Evolutionary conservation across 176 grass and related monocot genomes (phyloP).

Genomic region (Bolboschoenus planiculmis): DNA sequence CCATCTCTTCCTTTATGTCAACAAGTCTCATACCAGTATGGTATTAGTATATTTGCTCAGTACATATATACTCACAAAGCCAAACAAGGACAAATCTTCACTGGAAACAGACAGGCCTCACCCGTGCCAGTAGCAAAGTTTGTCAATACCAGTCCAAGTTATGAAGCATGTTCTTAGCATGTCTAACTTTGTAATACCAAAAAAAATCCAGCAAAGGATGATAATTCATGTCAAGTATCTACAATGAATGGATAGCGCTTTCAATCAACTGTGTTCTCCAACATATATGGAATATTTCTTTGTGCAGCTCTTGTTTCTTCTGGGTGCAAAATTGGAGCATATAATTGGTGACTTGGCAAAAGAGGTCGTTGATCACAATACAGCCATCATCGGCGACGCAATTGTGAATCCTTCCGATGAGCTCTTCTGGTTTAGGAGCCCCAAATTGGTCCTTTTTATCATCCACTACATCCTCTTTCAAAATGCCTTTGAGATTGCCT

Average conservation of each 20-base stretch:
- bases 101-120: neutral
- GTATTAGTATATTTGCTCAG: neutral
- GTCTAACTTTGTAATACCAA: neutral
- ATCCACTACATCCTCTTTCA: constrained; percentile 73
- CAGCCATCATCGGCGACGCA: constrained; percentile 30
- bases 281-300: neutral
- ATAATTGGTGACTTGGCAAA: constrained; percentile 65
- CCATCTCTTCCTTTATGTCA: too few species aligned
- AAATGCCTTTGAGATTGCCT: constrained; percentile 83
- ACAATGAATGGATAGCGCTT: neutral
- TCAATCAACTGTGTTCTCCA: too few species aligned
- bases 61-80: neutral
- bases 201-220: neutral
- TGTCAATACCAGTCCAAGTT: neutral
- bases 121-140: too few species aligned
- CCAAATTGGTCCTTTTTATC: constrained; percentile 56
- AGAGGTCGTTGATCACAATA: constrained; percentile 49
- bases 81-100: neutral
- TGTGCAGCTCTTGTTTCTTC: constrained; percentile 38
- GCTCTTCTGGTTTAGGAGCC: constrained; percentile 65
- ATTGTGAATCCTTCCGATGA: constrained; percentile 65
- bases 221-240: neutral
- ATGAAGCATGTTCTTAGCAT: neutral
- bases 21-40: too few species aligned
- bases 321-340: constrained; percentile 79